These are phyloP conservation scores for Penicillium roqueforti DNA, from an alignment of 495 filamentous ascomycete genomes.

Conservation along the genomic window DNA sequence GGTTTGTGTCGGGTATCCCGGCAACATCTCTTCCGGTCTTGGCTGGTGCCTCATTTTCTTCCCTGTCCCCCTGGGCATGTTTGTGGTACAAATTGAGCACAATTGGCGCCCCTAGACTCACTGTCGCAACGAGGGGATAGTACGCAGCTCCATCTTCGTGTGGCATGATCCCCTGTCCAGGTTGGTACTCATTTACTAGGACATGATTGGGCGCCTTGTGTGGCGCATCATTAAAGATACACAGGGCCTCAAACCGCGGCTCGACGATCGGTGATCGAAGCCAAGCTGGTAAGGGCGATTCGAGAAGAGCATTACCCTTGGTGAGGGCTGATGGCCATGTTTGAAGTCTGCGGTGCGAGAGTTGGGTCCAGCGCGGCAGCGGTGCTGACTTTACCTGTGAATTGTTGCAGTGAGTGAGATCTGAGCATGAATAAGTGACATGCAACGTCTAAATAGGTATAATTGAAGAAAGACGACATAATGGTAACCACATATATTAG, in stretches of 20 bases:
- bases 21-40: slow-evolving; percentile 26
- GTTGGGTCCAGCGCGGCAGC: slow-evolving; percentile 76
- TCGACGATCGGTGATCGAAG: slow-evolving; percentile 63
- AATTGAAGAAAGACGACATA: background rate
- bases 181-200: slow-evolving; percentile 85
- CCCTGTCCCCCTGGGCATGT: slow-evolving; percentile 37
- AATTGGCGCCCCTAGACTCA: slow-evolving; percentile 73
- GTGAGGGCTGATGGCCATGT: slow-evolving; percentile 80
- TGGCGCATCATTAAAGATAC: slow-evolving; percentile 66
- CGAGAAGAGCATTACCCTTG: slow-evolving; percentile 66
- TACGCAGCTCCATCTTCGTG: slow-evolving; percentile 94
- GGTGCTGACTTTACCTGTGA: slow-evolving; percentile 51
- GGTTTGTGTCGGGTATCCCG: too few species aligned
- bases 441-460: background rate
- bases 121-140: slow-evolving; percentile 80
- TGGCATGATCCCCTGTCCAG: slow-evolving; percentile 90
- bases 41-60: background rate
- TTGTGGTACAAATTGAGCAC: slow-evolving; percentile 77
- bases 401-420: background rate
- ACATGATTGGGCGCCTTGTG: slow-evolving; percentile 83
- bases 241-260: slow-evolving; percentile 54
- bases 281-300: slow-evolving; percentile 72
- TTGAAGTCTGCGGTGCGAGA: slow-evolving; percentile 84
- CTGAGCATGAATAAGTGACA: background rate
- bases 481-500: background rate